These are phyloP conservation scores for sunflower (Helianthus annuus) DNA, from an alignment of 129 eudicot genomes.

Conservation along the genomic window HanXRQr2.0-SUNRISE NC_035435.2:154548016-154548515, in stretches of 20 bases:
- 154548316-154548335: conserved; percentile 49
- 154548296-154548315: conserved; percentile 52
- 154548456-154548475: conserved; percentile 63
- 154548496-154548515: conserved; percentile 64
- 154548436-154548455: conserved; percentile 86
- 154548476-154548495: conserved; percentile 71
- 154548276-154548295: conserved; percentile 54
- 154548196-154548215: conserved; percentile 77
- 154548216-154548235: conserved; percentile 67
- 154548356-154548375: conserved; percentile 57
- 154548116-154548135: conserved; percentile 83
- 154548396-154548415: conserved; percentile 52
- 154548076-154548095: too few relatives aligned
- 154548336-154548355: conserved; percentile 77
- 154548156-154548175: conserved; percentile 49
- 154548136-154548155: conserved; percentile 70
- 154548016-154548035: too few relatives aligned
- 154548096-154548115: conserved; percentile 35
- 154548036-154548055: too few relatives aligned
- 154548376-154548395: conserved; percentile 64
- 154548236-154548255: conserved; percentile 58
- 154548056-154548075: too few relatives aligned
- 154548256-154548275: conserved; percentile 44
- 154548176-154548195: conserved; percentile 56
- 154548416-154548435: conserved; percentile 81